phyloP scores from a whole-genome alignment of 2,329 filamentous ascomycete genomes.

The Aciculosporium take region DNA sequence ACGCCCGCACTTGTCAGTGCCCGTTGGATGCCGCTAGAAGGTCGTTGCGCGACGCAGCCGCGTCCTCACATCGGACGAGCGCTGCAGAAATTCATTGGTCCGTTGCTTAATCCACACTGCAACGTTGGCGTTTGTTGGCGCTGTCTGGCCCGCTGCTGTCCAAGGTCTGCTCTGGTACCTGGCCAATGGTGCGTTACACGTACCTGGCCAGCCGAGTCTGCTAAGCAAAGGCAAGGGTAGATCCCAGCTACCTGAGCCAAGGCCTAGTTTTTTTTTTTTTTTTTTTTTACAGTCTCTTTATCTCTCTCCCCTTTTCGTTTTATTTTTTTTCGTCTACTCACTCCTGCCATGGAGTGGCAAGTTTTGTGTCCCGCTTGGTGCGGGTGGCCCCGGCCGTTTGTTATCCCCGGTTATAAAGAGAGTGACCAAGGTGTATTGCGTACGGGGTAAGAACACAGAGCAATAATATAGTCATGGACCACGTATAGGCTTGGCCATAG shows the following conservation, averaged over 20 bases:
- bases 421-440: too few species aligned
- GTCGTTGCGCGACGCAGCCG: not conserved
- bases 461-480: too few species aligned
- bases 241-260: too few species aligned
- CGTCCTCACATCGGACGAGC: not conserved
- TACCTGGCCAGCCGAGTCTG: slow-evolving; percentile 11
- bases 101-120: not conserved
- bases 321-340: too few species aligned
- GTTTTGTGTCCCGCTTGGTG: too few species aligned
- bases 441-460: too few species aligned
- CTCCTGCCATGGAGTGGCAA: too few species aligned
- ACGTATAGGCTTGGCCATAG: too few species aligned
- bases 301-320: too few species aligned
- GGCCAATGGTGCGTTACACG: slow-evolving; percentile 15
- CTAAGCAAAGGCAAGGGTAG: too few species aligned
- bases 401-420: too few species aligned
- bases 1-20: not conserved
- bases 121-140: slow-evolving; percentile 1
- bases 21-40: not conserved
- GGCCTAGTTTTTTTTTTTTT: not conserved
- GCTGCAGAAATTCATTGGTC: not conserved
- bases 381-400: too few species aligned
- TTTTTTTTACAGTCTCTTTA: not conserved
- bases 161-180: slow-evolving; percentile 13
- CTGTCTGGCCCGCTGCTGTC: not conserved